Base-by-base conservation (phyloP, 345 rosid species). In the Salix koriyanagi region DNA sequence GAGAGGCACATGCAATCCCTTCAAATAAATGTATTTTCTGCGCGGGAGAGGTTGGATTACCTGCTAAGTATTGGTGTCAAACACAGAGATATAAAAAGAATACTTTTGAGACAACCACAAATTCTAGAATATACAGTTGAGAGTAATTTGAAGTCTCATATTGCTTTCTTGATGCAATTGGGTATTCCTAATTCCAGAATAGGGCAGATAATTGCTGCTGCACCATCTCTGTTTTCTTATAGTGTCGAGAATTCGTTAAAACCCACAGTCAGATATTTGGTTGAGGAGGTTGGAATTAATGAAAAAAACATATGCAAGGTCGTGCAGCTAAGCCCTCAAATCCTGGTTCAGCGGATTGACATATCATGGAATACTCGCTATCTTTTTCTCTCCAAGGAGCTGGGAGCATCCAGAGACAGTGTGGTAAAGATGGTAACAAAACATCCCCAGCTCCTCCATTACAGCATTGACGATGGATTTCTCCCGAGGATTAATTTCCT, bases 361-460 rank as follows among this genome's bases (percentile, higher is more conserved):
- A 83, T 93, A 68, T 88, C 97, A 8, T 96, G 99, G 99, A 93
- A 93, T 77, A 86, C 91, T 79, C 98, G 98, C 46, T 89, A 86
- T 84, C 75, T 91, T 81, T 96, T 96, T 80, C 96, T 96, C 44
- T 90, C 99, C 1, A 85, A 90, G 84, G 96, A 96, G 81, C 65
- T 96, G 73, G 99, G 98, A 81, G 99, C 98, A 75, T 89, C 98
- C 65, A 90, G 91, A 76, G 99, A 91, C 67, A 86, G 91, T 73
- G 83, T 96, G 0, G 93, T 93, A 79, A 96, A 96, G 85, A 96
- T 93, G 98, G 98, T 96, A 65, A 91, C 80, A 56, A 93, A 90
- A 80, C 99, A 96, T 80, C 98, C 98, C 3, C 99, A 93, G 86
- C 87, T 96, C 56, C 97, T 96, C 70, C 98, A 93, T 79, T 96